These are phyloP conservation scores for Skeletonema tropicum DNA, from an alignment of 108 stramenopile genomes.

Conservation along the genomic window DNA sequence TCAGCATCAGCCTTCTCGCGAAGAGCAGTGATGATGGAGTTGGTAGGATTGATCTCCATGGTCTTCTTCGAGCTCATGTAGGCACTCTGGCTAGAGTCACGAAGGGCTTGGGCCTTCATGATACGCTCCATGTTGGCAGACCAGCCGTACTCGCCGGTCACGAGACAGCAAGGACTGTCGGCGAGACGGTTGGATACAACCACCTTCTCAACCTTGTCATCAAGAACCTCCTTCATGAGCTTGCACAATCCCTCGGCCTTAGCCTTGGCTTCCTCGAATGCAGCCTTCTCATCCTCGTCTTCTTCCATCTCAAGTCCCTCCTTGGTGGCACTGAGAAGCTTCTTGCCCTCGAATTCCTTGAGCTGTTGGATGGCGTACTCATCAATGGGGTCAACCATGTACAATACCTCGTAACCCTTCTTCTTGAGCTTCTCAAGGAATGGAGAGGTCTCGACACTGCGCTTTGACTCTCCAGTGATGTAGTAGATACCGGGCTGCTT, in stretches of 20 bases:
- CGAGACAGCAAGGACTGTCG: conserved; percentile 98
- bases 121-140: conserved; percentile 99
- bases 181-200: conserved; percentile 98
- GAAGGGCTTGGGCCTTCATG: conserved; percentile 99
- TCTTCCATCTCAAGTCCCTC: conserved; percentile 95
- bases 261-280: conserved; percentile 96
- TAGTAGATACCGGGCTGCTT: conserved; percentile 99
- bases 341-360: conserved; percentile 99
- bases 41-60: conserved; percentile 99
- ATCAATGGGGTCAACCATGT: conserved; percentile 99
- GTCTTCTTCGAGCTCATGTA: conserved; percentile 99
- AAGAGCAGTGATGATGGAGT: conserved; percentile 98
- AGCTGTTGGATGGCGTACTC: conserved; percentile 99
- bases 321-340: conserved; percentile 99
- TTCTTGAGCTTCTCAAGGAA: conserved; percentile 99
- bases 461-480: conserved; percentile 99
- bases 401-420: conserved; percentile 99
- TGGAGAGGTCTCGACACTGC: conserved; percentile 98
- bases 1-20: conserved; percentile 99
- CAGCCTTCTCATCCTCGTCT: conserved; percentile 95
- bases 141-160: conserved; percentile 99
- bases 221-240: conserved; percentile 99
- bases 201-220: conserved; percentile 99
- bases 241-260: conserved; percentile 98
- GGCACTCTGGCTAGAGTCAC: conserved; percentile 95